Percentiles rank a stretch among this genome's conserved stretches.
phyloP scores from a whole-genome alignment of 202 grass and related monocot genomes.

The Brachypodium distachyon region DNA sequence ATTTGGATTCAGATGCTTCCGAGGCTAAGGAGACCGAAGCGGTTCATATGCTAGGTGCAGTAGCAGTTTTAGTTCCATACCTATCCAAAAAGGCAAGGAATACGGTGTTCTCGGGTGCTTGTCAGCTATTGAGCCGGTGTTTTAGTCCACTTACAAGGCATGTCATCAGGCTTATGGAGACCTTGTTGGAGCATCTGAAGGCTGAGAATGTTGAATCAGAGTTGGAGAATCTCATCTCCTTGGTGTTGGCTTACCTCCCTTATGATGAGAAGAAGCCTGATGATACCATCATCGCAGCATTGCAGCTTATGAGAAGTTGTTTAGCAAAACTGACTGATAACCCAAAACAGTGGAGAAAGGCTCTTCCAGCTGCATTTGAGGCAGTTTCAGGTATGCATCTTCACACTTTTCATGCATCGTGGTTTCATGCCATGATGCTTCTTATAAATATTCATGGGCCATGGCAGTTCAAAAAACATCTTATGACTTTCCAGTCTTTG shows the following conservation, averaged over 20 bases:
- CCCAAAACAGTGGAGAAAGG: conserved; percentile 40
- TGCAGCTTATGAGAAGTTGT: conserved; percentile 53
- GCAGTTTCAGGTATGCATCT: conserved; percentile 61
- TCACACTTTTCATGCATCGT: background rate
- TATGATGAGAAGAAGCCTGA: conserved; percentile 61
- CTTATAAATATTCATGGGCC: background rate
- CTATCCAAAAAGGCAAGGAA: conserved; percentile 64
- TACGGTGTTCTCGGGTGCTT: conserved; percentile 53
- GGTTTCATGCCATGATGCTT: background rate
- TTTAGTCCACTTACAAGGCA: conserved; percentile 60
- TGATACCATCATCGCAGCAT: conserved; percentile 58
- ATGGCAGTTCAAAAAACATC: background rate
- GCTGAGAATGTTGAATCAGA: conserved; percentile 44
- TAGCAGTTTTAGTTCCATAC: conserved; percentile 45
- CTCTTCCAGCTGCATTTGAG: conserved; percentile 62
- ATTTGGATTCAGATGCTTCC: conserved; percentile 25
- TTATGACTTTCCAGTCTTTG: background rate
- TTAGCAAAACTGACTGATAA: conserved; percentile 44
- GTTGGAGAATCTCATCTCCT: conserved; percentile 43
- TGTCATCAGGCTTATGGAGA: conserved; percentile 48
- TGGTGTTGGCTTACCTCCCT: conserved; percentile 51
- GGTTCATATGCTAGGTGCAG: conserved; percentile 47
- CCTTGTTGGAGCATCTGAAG: conserved; percentile 54
- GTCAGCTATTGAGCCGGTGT: conserved; percentile 40
- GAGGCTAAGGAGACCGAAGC: conserved; percentile 40